phyloP scores from a whole-genome alignment of 2,329 filamentous ascomycete species.

The Pseudocercospora pini-densiflorae region DNA sequence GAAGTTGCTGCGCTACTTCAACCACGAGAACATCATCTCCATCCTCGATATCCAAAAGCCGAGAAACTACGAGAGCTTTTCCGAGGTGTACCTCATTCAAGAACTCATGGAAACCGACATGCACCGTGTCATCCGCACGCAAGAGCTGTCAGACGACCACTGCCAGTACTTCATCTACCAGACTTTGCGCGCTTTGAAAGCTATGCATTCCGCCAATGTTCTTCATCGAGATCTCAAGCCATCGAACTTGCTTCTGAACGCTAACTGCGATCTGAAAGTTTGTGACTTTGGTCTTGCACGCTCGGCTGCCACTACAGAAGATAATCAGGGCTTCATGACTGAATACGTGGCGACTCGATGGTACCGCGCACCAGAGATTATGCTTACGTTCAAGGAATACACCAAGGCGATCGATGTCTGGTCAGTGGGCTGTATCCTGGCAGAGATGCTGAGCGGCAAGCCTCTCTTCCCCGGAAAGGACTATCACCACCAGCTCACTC shows the following conservation, averaged over 20 bases:
- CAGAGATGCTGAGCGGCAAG: slow-evolving; percentile 99
- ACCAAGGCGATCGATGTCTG: slow-evolving; percentile 99
- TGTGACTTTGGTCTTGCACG: slow-evolving; percentile 95
- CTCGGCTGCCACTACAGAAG: slow-evolving; percentile 94
- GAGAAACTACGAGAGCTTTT: slow-evolving; percentile 92
- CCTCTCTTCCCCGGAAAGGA: slow-evolving; percentile 98
- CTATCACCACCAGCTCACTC: slow-evolving; percentile 96
- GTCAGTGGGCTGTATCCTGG: slow-evolving; percentile 97
- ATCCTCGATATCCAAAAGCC: slow-evolving; percentile 99
- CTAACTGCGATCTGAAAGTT: slow-evolving; percentile 98
- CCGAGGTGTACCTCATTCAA: slow-evolving; percentile 98
- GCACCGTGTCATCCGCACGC: slow-evolving; percentile 97
- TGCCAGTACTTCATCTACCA: slow-evolving; percentile 99
- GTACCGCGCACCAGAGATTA: slow-evolving; percentile 99
- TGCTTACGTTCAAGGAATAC: slow-evolving; percentile 99
- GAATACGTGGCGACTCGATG: slow-evolving; percentile 99
- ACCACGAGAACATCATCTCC: slow-evolving; percentile 99
- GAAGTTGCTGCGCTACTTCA: slow-evolving; percentile 99
- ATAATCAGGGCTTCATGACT: slow-evolving; percentile 99
- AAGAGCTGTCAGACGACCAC: slow-evolving; percentile 98
- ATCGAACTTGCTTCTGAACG: slow-evolving; percentile 94
- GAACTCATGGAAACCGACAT: slow-evolving; percentile 99
- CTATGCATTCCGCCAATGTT: slow-evolving; percentile 99
- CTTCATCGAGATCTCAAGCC: slow-evolving; percentile 97
- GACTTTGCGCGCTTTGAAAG: slow-evolving; percentile 94